Evolutionary conservation across 306 rosid species (phyloP).

Genomic region (Glycine soja): DNA sequence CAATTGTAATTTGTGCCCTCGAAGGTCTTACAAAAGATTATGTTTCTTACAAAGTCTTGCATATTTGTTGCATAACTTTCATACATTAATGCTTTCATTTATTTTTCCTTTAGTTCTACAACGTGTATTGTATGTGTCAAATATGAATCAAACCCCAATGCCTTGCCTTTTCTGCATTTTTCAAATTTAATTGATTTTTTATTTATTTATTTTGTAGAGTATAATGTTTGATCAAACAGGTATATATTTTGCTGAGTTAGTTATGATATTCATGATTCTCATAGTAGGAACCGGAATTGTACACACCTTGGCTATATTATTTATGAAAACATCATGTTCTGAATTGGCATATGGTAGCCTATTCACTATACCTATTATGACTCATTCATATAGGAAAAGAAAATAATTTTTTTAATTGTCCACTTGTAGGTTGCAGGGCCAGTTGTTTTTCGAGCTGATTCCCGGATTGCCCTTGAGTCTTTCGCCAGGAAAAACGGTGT

Average conservation of each 20-base stretch:
- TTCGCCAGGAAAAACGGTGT: slow-evolving; percentile 55
- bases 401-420: background rate
- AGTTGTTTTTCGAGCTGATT: slow-evolving; percentile 73
- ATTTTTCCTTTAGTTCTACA: background rate
- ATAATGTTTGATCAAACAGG: background rate
- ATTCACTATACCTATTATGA: background rate
- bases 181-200: background rate
- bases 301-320: background rate
- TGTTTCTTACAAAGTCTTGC: background rate
- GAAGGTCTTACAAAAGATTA: background rate
- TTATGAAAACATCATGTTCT: background rate
- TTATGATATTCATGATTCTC: background rate
- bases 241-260: background rate
- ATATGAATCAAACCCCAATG: background rate
- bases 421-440: slow-evolving; percentile 76
- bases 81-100: background rate
- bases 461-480: slow-evolving; percentile 61
- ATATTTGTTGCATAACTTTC: background rate
- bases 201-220: background rate
- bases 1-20: background rate
- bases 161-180: background rate
- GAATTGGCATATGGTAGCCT: background rate
- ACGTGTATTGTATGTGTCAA: background rate
- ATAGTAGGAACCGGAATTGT: slow-evolving; percentile 8
- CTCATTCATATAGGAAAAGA: slow-evolving; percentile 17